Base-by-base conservation (phyloP, 352 stramenopile genomes). In the Globisporangium orthogonon region DNA sequence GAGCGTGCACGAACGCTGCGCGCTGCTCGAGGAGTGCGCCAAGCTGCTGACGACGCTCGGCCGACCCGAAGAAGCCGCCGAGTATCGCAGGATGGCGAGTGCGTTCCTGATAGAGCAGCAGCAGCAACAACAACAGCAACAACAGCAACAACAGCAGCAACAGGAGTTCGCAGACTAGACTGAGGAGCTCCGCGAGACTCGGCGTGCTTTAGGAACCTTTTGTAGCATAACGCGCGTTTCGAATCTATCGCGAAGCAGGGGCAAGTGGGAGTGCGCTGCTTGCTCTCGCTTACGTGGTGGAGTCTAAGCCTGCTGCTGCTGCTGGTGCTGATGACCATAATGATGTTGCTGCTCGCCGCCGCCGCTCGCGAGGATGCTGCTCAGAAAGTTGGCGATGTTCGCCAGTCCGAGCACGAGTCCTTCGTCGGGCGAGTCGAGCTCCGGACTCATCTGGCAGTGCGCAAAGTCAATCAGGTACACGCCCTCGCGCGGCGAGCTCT, bases 381-480 rank as follows among this genome's bases (percentile, higher is more conserved):
- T 54, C 47, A 91, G 56, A 54, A 66, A 84, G 15, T 15, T 54
- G 31, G 71, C 78, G 30, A 91, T 71, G 56, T 91, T 91, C 14
- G 59, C 54, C 35, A 91, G 69, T 5, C 82, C 82, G 10, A 92
- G 67, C 39, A 90, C 57, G 49, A 90, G 69, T 17, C 82, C 77
- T 45, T 88, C 72, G 50, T 92, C 82, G 2, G 79, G 66, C 28
- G 70, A 70, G 29, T 66, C 67, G 14, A 89, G 63, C 17, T 52
- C 59, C 33, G 69, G 54, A 59, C 69, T 86, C 67, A 87, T 85
- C 60, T 92, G 76, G 55, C 82, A 83, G 48, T 92, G 81, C 39
- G 79, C 82, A 63, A 92, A 89, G 67, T 92, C 79, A 37, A 92
- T 90, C 23, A 92, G 63, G 41, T 78, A 76, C 40, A 89, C 71